Percentiles rank a stretch among this genome's conserved stretches.
Conservation (phyloP, 1,284 basidiomycete species). For the Volvariella surrecta region DNA sequence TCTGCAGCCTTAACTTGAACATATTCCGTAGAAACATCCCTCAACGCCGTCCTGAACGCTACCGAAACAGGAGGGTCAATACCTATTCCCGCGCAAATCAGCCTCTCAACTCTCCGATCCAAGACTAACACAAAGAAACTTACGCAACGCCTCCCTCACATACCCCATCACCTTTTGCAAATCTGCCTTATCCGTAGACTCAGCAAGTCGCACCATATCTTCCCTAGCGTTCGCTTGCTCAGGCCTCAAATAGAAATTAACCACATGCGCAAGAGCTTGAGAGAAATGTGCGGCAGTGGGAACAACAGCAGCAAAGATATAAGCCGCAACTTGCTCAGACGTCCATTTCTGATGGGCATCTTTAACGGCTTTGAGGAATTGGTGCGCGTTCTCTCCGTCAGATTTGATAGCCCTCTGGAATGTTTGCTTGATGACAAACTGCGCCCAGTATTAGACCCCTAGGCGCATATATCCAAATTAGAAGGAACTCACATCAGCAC, state of each 20-base stretch:
- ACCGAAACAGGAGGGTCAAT: slow-evolving; percentile 26
- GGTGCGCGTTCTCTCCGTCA: slow-evolving; percentile 6
- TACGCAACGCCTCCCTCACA: slow-evolving; percentile 45
- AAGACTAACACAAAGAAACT: too few relatives aligned
- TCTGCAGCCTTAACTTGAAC: slow-evolving; percentile 23
- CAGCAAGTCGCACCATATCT: slow-evolving; percentile 32
- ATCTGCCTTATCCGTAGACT: slow-evolving; percentile 16
- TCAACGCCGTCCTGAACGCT: slow-evolving; percentile 30
- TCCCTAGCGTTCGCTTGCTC: slow-evolving; percentile 28
- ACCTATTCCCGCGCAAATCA: slow-evolving; percentile 17
- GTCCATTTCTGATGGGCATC: slow-evolving; percentile 11
- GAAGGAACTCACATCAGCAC: too few relatives aligned
- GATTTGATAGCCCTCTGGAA: too few relatives aligned
- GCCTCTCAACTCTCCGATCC: too few relatives aligned
- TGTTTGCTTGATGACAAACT: too few relatives aligned
- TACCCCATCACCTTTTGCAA: slow-evolving; percentile 28
- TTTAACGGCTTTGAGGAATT: slow-evolving; percentile 18
- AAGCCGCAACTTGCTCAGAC: slow-evolving; percentile 26
- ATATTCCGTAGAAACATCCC: slow-evolving; percentile 18
- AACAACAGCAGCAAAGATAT: slow-evolving; percentile 38
- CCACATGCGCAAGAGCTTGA: slow-evolving; percentile 44
- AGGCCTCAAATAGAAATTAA: slow-evolving; percentile 56
- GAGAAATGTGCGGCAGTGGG: slow-evolving; percentile 47
- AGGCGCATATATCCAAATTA: too few relatives aligned
- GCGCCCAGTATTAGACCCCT: too few relatives aligned